Percentiles rank a stretch among this genome's conserved stretches.
Conservation (phyloP, 164 flowering plant species). For the Liquidambar formosana region DNA sequence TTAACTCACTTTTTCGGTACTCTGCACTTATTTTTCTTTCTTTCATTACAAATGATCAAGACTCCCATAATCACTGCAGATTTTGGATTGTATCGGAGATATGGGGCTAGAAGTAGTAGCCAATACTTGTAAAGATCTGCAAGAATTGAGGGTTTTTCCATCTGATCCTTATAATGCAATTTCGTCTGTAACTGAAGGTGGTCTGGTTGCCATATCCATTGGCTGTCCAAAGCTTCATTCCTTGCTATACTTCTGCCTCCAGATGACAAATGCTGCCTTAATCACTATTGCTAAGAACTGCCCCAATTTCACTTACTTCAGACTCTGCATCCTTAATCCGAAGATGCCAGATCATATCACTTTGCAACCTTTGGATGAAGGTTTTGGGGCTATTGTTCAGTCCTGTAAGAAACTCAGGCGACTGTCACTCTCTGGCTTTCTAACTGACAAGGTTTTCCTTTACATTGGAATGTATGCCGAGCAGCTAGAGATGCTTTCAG, state of each 20-base stretch:
- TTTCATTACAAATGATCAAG: neutral
- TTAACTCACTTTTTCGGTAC: neutral
- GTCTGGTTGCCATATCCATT: conserved; percentile 45
- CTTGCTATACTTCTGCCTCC: conserved; percentile 50
- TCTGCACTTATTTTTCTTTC: neutral
- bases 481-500: conserved; percentile 60
- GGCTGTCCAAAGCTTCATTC: conserved; percentile 56
- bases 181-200: conserved; percentile 45
- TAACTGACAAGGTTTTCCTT: conserved; percentile 53
- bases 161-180: conserved; percentile 31
- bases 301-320: conserved; percentile 46
- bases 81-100: conserved; percentile 56
- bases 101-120: conserved; percentile 50
- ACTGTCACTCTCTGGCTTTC: conserved; percentile 52
- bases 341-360: conserved; percentile 43
- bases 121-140: conserved; percentile 44
- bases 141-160: conserved; percentile 58
- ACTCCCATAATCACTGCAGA: conserved; percentile 26
- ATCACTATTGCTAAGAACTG: conserved; percentile 51
- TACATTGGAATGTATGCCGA: conserved; percentile 64
- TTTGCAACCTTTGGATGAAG: conserved; percentile 54
- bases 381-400: conserved; percentile 62
- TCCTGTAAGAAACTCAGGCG: conserved; percentile 52
- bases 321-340: conserved; percentile 47
- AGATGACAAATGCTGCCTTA: conserved; percentile 61